Evolutionary conservation across 169 alveolate species (phyloP).

Genomic region (Eimeria maxima): DNA sequence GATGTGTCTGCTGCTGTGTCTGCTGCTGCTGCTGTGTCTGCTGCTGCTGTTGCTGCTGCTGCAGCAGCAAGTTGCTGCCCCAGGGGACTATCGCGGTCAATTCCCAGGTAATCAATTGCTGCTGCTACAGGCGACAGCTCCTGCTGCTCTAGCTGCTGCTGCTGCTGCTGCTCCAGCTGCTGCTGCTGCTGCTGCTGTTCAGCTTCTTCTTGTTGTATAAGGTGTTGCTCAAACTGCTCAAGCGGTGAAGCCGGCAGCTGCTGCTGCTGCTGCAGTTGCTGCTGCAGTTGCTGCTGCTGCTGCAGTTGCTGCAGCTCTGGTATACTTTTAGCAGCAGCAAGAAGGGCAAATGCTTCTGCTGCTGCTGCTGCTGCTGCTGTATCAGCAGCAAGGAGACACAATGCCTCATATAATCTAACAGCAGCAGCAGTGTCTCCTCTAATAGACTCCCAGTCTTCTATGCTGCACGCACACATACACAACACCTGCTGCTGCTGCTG

Average conservation of each 20-base stretch:
- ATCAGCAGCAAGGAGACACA: conserved; percentile 32
- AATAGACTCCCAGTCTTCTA: neutral
- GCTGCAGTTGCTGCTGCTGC: too few relatives aligned
- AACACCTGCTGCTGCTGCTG: neutral
- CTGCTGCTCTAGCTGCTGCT: too few relatives aligned
- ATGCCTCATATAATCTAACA: neutral
- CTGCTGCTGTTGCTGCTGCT: neutral
- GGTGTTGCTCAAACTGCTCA: conserved; percentile 31
- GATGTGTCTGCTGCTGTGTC: neutral
- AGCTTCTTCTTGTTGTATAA: neutral
- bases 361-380: conserved; percentile 27
- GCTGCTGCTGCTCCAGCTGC: too few relatives aligned
- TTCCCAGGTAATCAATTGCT: neutral
- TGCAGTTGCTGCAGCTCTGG: conserved; percentile 47
- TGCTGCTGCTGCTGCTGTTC: too few relatives aligned
- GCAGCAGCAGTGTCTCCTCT: conserved; percentile 15
- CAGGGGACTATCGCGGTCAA: neutral
- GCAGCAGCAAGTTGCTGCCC: neutral
- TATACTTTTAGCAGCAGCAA: conserved; percentile 24
- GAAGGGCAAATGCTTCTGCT: conserved; percentile 4
- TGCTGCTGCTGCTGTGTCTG: neutral
- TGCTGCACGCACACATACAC: conserved; percentile 49
- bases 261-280: too few relatives aligned
- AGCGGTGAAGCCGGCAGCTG: conserved; percentile 14
- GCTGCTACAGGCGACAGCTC: conserved; percentile 14